Evolutionary conservation across 2,329 filamentous ascomycete species (phyloP).

Genomic region (Harringtonia lauricola): DNA sequence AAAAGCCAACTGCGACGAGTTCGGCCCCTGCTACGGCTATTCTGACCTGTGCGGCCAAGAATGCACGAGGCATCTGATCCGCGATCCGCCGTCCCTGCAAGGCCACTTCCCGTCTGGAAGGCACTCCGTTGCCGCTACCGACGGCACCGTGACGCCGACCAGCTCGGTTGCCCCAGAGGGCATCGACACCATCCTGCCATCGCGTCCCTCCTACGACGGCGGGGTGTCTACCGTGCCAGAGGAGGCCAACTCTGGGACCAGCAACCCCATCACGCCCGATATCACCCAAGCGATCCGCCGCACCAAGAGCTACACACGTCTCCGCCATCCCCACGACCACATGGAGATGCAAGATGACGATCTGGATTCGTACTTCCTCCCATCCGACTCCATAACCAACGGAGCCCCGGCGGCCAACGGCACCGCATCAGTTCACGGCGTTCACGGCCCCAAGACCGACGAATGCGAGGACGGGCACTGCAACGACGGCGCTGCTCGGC

Average conservation of each 20-base stretch:
- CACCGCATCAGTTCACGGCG: neutral
- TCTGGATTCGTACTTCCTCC: neutral
- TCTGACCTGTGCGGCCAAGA: conserved; percentile 55
- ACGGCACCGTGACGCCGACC: neutral
- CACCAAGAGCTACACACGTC: neutral
- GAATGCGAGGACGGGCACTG: neutral
- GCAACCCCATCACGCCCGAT: no score
- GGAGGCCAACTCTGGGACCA: neutral
- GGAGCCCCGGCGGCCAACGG: neutral
- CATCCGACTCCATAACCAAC: neutral
- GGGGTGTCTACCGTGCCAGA: conserved; percentile 19
- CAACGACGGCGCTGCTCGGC: neutral
- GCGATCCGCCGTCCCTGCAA: conserved; percentile 21
- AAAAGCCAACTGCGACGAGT: conserved; percentile 50
- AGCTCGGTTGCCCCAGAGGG: neutral
- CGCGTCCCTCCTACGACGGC: conserved; percentile 7
- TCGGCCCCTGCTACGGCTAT: conserved; percentile 52
- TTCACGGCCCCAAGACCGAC: no score
- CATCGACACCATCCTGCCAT: neutral
- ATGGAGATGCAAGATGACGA: conserved; percentile 21
- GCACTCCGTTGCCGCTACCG: neutral
- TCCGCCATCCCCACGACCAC: neutral
- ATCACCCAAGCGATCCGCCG: no score
- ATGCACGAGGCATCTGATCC: conserved; percentile 48
- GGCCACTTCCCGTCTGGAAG: conserved; percentile 6